Percentiles rank a stretch among this genome's conserved stretches.
phyloP scores from a whole-genome alignment of 2,329 filamentous ascomycete species.

The Calonectria crousiana region DNA sequence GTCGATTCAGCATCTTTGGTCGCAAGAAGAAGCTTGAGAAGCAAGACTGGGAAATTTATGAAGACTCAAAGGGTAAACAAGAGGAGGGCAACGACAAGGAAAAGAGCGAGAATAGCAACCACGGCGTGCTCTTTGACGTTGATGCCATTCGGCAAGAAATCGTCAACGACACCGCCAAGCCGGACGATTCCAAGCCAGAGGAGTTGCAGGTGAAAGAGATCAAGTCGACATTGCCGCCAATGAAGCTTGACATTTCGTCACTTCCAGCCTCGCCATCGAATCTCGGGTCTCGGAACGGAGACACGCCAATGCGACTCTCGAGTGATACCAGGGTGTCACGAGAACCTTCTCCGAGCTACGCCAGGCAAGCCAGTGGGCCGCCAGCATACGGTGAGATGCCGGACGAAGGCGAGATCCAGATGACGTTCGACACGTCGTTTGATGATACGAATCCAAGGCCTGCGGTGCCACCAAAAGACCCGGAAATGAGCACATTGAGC shows the following conservation, averaged over 20 bases:
- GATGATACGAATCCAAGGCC: constrained; percentile 50
- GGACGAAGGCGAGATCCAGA: constrained; percentile 68
- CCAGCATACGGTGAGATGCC: constrained; percentile 44
- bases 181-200: constrained; percentile 65
- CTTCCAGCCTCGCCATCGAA: constrained; percentile 37
- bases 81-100: constrained; percentile 44
- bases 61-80: constrained; percentile 69
- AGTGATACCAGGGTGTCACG: constrained; percentile 39
- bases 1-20: constrained; percentile 80
- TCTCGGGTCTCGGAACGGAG: constrained; percentile 32
- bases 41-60: constrained; percentile 95
- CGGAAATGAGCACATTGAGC: constrained; percentile 34
- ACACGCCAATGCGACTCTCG: constrained; percentile 36
- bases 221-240: constrained; percentile 88
- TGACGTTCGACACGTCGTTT: constrained; percentile 79
- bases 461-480: constrained; percentile 47
- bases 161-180: constrained; percentile 69
- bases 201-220: constrained; percentile 80
- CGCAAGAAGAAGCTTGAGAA: constrained; percentile 85
- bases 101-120: constrained; percentile 59
- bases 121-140: constrained; percentile 88
- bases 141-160: constrained; percentile 93
- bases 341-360: constrained; percentile 40
- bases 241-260: constrained; percentile 77
- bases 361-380: constrained; percentile 27